Conservation (phyloP, 768 basidiomycete genomes). For the Botryobasidium botryosum region DNA sequence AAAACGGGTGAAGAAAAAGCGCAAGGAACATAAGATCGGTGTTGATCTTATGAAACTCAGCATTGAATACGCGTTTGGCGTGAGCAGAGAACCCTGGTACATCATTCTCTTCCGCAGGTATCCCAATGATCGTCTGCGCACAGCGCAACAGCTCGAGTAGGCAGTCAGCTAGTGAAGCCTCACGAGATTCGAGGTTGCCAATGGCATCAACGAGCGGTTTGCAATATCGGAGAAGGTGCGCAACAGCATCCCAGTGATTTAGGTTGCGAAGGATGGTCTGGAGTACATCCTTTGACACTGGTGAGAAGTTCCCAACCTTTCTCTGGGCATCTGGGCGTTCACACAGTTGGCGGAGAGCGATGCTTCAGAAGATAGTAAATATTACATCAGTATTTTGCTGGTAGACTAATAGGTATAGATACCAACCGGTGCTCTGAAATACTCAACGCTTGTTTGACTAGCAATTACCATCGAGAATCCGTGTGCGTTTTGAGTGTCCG, state of each 20-base stretch:
- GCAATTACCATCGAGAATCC: slow-evolving; percentile 18
- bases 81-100: slow-evolving; percentile 17
- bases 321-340: slow-evolving; percentile 12
- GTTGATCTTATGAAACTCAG: slow-evolving; percentile 21
- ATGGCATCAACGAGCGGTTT: slow-evolving; percentile 23
- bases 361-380: no score
- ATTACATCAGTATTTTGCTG: no score
- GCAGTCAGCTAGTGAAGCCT: slow-evolving; percentile 22
- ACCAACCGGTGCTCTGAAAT: slow-evolving; percentile 11
- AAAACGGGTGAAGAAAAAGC: no score
- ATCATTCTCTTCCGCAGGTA: slow-evolving; percentile 10
- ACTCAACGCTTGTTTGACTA: slow-evolving; percentile 17
- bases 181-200: slow-evolving; percentile 19
- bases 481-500: slow-evolving; percentile 16
- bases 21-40: slow-evolving; percentile 20
- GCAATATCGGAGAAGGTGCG: slow-evolving; percentile 18
- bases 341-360: slow-evolving; percentile 9
- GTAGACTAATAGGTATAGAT: slow-evolving; percentile 3
- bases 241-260: slow-evolving; percentile 15
- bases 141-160: slow-evolving; percentile 22
- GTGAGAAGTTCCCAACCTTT: slow-evolving; percentile 1
- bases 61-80: slow-evolving; percentile 17
- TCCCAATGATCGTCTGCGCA: slow-evolving; percentile 13
- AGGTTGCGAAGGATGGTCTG: slow-evolving; percentile 14
- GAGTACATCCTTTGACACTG: slow-evolving; percentile 1